Evolutionary conservation across 2,329 filamentous ascomycete species (phyloP).

Genomic region (Cercospora beticola): DNA sequence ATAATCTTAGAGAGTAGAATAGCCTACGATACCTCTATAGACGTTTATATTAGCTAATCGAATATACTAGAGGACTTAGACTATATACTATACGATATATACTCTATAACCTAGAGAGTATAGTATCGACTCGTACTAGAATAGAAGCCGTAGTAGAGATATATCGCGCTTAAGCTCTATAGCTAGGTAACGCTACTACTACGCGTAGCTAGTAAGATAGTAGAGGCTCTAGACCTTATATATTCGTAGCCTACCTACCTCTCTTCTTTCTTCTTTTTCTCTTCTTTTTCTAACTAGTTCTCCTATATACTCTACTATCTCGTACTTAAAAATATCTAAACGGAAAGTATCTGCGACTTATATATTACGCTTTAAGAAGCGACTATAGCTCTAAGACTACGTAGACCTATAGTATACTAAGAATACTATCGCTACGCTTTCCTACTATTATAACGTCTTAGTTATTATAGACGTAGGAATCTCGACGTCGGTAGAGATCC

Average conservation of each 20-base stretch:
- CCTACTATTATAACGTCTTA: not conserved
- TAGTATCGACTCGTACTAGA: not conserved
- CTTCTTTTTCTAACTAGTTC: not conserved
- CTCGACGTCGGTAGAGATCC: slow-evolving; percentile 69
- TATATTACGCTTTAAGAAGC: not conserved
- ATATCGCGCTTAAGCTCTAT: not conserved
- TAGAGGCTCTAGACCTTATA: not conserved
- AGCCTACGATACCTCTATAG: not conserved
- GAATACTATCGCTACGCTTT: not conserved
- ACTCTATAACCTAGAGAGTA: too few relatives aligned
- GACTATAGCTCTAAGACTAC: not conserved
- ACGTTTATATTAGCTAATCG: not conserved
- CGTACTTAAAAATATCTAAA: not conserved
- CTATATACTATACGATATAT: too few relatives aligned
- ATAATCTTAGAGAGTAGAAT: not conserved
- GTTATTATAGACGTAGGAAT: slow-evolving; percentile 70
- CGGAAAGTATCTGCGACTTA: not conserved
- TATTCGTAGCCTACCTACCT: not conserved
- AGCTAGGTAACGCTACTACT: not conserved
- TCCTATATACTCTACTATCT: not conserved
- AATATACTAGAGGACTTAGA: too few relatives aligned
- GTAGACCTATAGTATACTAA: not conserved
- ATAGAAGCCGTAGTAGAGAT: not conserved
- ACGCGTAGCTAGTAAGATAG: not conserved
- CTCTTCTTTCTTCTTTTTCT: not conserved